These are phyloP conservation scores for Populus pruinosa DNA, from an alignment of 345 rosid species.

Conservation along the genomic window DNA sequence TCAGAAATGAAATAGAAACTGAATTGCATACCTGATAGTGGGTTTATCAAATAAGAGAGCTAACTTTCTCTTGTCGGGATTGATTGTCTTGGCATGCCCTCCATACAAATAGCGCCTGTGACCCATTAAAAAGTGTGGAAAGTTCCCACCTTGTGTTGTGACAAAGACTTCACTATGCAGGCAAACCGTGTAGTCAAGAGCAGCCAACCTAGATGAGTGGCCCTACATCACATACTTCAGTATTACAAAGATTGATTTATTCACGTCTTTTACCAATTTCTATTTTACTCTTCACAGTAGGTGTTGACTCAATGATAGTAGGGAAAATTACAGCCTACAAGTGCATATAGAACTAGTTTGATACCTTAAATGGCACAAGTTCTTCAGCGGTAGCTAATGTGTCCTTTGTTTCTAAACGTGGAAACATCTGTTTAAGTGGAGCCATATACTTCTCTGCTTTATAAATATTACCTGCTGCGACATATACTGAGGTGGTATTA, in stretches of 20 bases:
- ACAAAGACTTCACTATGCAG: conserved; percentile 93
- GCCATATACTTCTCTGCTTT: conserved; percentile 86
- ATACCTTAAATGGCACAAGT: conserved; percentile 84
- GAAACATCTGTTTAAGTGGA: conserved; percentile 88
- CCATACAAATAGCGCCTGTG: conserved; percentile 83
- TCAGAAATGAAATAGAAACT: neutral
- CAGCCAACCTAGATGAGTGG: conserved; percentile 88
- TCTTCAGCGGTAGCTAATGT: conserved; percentile 75
- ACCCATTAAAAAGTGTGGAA: conserved; percentile 95
- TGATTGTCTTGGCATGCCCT: conserved; percentile 88
- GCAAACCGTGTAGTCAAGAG: conserved; percentile 88
- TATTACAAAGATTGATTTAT: conserved; percentile 17
- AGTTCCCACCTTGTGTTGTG: conserved; percentile 98
- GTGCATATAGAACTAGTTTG: neutral
- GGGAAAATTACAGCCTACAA: neutral
- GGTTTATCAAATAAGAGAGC: conserved; percentile 83
- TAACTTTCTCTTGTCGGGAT: conserved; percentile 85
- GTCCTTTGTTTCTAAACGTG: conserved; percentile 82
- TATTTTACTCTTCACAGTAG: neutral
- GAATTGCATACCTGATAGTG: conserved; percentile 52
- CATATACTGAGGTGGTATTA: conserved; percentile 67
- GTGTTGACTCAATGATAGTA: neutral
- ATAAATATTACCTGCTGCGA: conserved; percentile 91
- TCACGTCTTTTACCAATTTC: neutral
- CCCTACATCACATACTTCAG: conserved; percentile 51